Percentiles rank a stretch among this genome's conserved stretches.
Conservation (phyloP, 331 rosid genomes). For the Spiraea crenata region DNA sequence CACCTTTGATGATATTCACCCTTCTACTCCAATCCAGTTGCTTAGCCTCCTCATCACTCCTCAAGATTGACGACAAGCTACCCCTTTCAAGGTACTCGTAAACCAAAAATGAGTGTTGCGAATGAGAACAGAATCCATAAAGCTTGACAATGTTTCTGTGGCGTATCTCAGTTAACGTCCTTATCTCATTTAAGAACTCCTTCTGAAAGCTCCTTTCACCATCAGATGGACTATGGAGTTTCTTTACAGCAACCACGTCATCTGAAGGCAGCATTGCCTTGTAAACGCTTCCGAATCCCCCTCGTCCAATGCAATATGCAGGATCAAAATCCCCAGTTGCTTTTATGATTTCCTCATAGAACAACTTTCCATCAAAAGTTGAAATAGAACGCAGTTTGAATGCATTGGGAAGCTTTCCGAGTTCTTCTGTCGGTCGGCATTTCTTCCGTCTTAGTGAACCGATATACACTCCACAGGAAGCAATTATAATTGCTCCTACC, state of each 20-base stretch:
- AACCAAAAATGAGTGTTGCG: constrained; percentile 25
- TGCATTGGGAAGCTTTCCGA: background rate
- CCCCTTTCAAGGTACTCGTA: constrained; percentile 41
- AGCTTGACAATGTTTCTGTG: constrained; percentile 38
- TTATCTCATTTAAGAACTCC: constrained; percentile 25
- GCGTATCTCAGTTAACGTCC: constrained; percentile 19
- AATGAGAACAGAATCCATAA: constrained; percentile 39
- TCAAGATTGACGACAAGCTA: constrained; percentile 30
- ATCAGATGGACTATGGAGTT: constrained; percentile 31
- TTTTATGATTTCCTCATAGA: constrained; percentile 28
- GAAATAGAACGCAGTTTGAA: constrained; percentile 7
- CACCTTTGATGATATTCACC: constrained; percentile 44
- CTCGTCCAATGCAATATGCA: constrained; percentile 30
- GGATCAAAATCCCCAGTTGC: constrained; percentile 34
- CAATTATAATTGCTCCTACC: constrained; percentile 12
- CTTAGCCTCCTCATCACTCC: constrained; percentile 27
- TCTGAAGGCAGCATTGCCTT: constrained; percentile 27
- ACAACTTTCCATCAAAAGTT: constrained; percentile 19
- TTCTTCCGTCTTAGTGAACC: background rate
- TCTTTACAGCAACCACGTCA: constrained; percentile 40
- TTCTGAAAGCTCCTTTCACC: constrained; percentile 10
- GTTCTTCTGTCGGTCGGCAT: background rate
- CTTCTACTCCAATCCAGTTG: constrained; percentile 43
- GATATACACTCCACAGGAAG: background rate
- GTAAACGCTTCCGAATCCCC: constrained; percentile 52